Evolutionary conservation across 306 rosid genomes (phyloP).

Genomic region (Lupinus albus): DNA sequence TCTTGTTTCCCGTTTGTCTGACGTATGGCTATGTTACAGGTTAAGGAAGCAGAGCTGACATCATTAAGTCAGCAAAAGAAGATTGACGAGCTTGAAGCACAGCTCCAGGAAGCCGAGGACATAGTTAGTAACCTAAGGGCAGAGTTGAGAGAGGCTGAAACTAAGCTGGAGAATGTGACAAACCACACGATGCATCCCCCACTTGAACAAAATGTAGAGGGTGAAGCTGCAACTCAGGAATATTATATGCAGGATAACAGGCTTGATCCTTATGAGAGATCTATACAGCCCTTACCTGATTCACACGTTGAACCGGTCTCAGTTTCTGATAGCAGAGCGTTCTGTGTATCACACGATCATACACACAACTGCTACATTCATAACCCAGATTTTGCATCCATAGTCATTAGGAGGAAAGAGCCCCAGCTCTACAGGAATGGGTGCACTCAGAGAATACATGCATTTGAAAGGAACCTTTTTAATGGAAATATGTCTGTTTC

Average conservation of each 20-base stretch:
- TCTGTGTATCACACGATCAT: constrained; percentile 45
- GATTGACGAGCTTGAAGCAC: constrained; percentile 88
- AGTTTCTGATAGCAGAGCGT: constrained; percentile 41
- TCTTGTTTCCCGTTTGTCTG: constrained; percentile 27
- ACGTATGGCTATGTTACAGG: constrained; percentile 50
- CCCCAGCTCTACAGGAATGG: constrained; percentile 73
- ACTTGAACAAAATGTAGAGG: constrained; percentile 46
- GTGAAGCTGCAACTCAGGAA: constrained; percentile 40
- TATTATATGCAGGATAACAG: constrained; percentile 38
- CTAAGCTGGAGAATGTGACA: constrained; percentile 61
- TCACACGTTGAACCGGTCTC: constrained; percentile 43
- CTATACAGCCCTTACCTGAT: constrained; percentile 35
- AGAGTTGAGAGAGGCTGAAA: constrained; percentile 70
- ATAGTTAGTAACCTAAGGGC: constrained; percentile 78
- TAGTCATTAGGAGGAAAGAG: constrained; percentile 71
- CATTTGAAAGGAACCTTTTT: constrained; percentile 66
- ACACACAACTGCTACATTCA: constrained; percentile 51
- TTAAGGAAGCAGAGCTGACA: constrained; percentile 57
- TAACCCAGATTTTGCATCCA: constrained; percentile 71
- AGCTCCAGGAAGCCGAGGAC: constrained; percentile 86
- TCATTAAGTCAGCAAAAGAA: constrained; percentile 64
- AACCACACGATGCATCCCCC: constrained; percentile 45
- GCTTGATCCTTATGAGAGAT: constrained; percentile 27
- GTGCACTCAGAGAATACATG: constrained; percentile 83
- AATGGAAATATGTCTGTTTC: constrained; percentile 55